Evolutionary conservation across 177 flowering plant genomes (phyloP).

Genomic region (Vitis hybrid): DNA sequence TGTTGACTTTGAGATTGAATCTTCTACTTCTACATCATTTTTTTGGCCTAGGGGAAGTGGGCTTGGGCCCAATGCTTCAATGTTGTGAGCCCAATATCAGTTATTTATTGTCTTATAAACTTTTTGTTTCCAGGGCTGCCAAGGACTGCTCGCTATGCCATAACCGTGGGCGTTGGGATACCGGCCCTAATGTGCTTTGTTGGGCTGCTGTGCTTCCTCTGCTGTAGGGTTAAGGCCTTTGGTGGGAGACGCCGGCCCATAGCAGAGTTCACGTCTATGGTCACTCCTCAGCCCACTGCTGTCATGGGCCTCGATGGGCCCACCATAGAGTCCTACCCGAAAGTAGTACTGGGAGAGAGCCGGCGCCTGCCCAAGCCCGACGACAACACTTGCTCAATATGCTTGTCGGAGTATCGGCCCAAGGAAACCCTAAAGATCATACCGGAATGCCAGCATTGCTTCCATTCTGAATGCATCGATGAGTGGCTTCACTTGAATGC

Average conservation of each 20-base stretch:
- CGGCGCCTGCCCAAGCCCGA: slow-evolving; percentile 30
- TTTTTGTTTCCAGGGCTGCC: slow-evolving; percentile 18
- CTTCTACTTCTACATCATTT: too few relatives aligned
- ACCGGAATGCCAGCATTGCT: slow-evolving; percentile 40
- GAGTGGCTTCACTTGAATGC: slow-evolving; percentile 41
- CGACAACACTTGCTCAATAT: slow-evolving; percentile 42
- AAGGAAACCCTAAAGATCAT: slow-evolving; percentile 32
- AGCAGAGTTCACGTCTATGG: slow-evolving; percentile 7
- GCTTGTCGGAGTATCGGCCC: slow-evolving; percentile 39
- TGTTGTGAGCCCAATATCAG: too few relatives aligned
- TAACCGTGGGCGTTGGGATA: slow-evolving; percentile 28
- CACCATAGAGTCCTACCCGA: slow-evolving; percentile 41
- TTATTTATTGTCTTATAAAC: neutral
- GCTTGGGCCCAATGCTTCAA: too few relatives aligned
- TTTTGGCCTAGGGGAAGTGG: too few relatives aligned
- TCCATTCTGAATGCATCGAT: slow-evolving; percentile 43
- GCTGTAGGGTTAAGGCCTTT: slow-evolving; percentile 11
- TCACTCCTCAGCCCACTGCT: slow-evolving; percentile 9
- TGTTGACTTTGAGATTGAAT: neutral
- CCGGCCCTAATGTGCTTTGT: slow-evolving; percentile 15
- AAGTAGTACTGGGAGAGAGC: slow-evolving; percentile 31
- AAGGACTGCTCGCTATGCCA: slow-evolving; percentile 23
- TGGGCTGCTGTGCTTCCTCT: slow-evolving; percentile 22
- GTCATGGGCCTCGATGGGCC: slow-evolving; percentile 29
- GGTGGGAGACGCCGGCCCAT: neutral